Percentiles rank a stretch among this genome's conserved stretches.
Evolutionary conservation across 495 filamentous ascomycete genomes (phyloP).

Genomic region (Talaromyces proteolyticus): DNA sequence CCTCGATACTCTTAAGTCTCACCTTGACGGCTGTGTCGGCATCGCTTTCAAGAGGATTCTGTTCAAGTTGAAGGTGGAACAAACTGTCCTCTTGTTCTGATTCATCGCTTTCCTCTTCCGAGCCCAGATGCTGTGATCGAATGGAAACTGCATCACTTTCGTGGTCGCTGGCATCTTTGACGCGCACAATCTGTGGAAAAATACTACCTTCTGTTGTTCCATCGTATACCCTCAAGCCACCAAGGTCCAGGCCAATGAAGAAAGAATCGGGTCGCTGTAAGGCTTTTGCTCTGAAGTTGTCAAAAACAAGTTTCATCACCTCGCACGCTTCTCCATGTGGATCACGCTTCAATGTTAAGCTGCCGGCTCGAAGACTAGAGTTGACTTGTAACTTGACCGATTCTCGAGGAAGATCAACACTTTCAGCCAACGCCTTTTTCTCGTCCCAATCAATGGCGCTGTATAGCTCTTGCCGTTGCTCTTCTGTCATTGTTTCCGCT

Average conservation of each 20-base stretch:
- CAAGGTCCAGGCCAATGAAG: conserved; percentile 80
- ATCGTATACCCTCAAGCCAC: conserved; percentile 89
- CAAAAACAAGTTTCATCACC: conserved; percentile 85
- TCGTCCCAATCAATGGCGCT: conserved; percentile 98
- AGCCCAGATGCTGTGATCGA: conserved; percentile 51
- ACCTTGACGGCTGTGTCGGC: conserved; percentile 85
- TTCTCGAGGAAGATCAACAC: conserved; percentile 83
- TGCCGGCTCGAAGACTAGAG: conserved; percentile 81
- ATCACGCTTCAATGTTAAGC: conserved; percentile 85
- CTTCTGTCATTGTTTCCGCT: conserved; percentile 79
- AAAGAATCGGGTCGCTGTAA: conserved; percentile 86
- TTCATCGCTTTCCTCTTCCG: conserved; percentile 43
- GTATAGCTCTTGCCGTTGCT: conserved; percentile 94
- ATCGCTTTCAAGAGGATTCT: conserved; percentile 88
- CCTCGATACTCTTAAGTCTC: conserved; percentile 91
- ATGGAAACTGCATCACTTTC: conserved; percentile 23
- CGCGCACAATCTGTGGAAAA: conserved; percentile 87
- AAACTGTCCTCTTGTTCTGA: conserved; percentile 65
- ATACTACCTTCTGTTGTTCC: conserved; percentile 87
- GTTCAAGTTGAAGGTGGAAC: conserved; percentile 87
- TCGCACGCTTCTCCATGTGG: conserved; percentile 75
- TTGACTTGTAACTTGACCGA: conserved; percentile 89
- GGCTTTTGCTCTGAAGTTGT: conserved; percentile 83
- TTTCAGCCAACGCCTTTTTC: conserved; percentile 80
- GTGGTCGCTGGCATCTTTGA: conserved; percentile 73